Evolutionary conservation across 352 stramenopile species (phyloP), one percentile per base, ranked within the genome.

Genomic region (Globisporangium recalcitrans): DNA sequence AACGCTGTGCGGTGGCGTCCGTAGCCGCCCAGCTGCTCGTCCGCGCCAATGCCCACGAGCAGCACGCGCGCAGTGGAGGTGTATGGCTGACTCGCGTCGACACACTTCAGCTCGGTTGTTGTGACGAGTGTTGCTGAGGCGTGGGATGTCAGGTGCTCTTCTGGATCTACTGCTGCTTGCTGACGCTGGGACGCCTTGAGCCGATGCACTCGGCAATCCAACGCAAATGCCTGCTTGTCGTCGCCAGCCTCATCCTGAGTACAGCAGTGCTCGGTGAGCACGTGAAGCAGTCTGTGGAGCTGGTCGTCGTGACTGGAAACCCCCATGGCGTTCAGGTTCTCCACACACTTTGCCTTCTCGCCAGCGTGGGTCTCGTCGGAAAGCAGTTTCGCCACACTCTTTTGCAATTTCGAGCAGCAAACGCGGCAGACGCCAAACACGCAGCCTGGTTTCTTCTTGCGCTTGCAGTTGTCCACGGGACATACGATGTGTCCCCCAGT

Each of bases 11-110:
- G 77, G 67, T 99, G 97, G 40, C 96, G 82, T 38, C 91, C 91
- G 73, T 99, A 99, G 2, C 82, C 97, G 49, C 78, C 96, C 22
- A 99, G 80, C 73, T 97, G 92, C 68, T 99, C 97, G 68, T 99
- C 96, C 1, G 97, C 97, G 16, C 97, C 97, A 62, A 98, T 94
- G 8, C 95, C 95, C 34, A 95, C 86, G 14, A 98, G 69, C 47
- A 99, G 64, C 9, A 98, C 84, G 19, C 81, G 70, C 3, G 76
- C 80, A 31, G 26, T 58, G 4, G 81, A 89, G 19, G 65, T 69
- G 60, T 87, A 87, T 9, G 36, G n/a, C 29, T 44, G 9, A 4
- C 11, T 19, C 7, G 48, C 19, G 19, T 44, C 27, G 40, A 10
- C 22, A 52, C 54, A 10, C 58, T 32, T 14, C 14, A 5, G 16